Evolutionary conservation across 2,329 filamentous ascomycete genomes (phyloP), one percentile per base, ranked within the genome.

Genomic region (Botrytis sinoallii): DNA sequence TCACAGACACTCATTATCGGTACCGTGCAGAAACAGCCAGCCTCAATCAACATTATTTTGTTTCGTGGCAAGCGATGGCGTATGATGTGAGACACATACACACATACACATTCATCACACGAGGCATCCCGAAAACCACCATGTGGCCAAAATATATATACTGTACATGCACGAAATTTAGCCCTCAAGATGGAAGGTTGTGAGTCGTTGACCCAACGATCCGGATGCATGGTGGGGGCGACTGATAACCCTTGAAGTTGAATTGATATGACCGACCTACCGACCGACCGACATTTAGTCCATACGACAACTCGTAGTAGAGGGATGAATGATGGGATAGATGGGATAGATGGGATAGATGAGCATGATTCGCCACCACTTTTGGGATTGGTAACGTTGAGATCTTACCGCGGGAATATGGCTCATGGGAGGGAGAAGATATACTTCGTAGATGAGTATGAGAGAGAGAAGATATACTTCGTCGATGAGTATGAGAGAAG

Each of bases 161-260:
- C 35, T 40, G 9, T 40, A n/a, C 9, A 63, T 66, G 29, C 29
- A 35, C 22, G 63, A 35, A 48, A 48, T 48, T 63, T 63, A 63
- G 25, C 35, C 60, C 25, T n/a, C 12, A n/a, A 42, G 60, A 63
- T 63, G 60, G 14, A 63, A 40, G 35, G 60, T 63, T 63, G 59
- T 61, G 35, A n/a, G 38, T n/a, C 10, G 22, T 60, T 38, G 59
- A 35, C 60, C 60, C 60, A 63, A 66, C 40, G 42, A 48, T 46
- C 40, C 16, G 63, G 63, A 66, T 66, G 63, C 42, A 66, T 66
- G 63, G 38, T 63, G 38, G 60, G 59, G 60, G 35, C 22, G 38
- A 63, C 18, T n/a, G 22, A n/a, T 63, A n/a, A 61, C 12, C 22
- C 35, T 61, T 29, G n/a, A 29, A 8, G 29, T 32, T 29, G 52